Percentiles rank a stretch among this genome's conserved stretches.
Conservation (phyloP, 345 rosid species). For the Euphorbia peplus region DNA sequence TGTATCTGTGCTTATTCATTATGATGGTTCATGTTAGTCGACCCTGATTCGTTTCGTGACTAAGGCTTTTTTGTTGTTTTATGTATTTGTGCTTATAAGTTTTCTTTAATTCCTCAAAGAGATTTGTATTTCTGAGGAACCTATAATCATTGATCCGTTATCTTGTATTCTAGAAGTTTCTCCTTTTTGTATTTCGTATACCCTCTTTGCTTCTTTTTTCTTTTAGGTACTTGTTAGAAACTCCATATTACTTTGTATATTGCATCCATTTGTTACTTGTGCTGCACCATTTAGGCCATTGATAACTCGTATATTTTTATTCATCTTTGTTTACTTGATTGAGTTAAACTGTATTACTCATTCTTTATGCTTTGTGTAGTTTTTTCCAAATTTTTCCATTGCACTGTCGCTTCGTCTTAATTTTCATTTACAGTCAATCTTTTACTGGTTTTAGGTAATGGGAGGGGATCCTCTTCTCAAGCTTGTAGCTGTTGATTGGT, state of each 20-base stretch:
- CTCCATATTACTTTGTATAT: not conserved
- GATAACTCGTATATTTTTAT: not conserved
- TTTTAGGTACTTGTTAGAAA: not conserved
- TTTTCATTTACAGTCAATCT: not conserved
- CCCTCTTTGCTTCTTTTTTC: not conserved
- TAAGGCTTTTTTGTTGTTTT: no score
- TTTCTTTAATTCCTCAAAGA: not conserved
- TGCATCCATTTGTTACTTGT: not conserved
- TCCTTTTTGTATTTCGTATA: not conserved
- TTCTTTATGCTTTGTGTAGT: not conserved
- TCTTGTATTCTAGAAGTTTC: not conserved
- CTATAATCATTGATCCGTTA: not conserved
- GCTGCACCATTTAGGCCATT: not conserved
- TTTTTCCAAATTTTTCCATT: not conserved
- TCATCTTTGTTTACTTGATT: not conserved
- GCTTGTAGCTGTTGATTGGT: conserved; percentile 90
- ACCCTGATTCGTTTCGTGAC: no score
- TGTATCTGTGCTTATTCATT: no score
- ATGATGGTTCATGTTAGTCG: no score
- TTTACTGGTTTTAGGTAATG: conserved; percentile 51
- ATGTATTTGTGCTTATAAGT: not conserved
- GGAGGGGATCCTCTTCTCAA: conserved; percentile 92
- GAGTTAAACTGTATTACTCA: conserved; percentile 1
- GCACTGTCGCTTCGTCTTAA: not conserved
- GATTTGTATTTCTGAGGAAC: not conserved